Evolutionary conservation across 257 asterid species (phyloP), one percentile per base, ranked within the genome.

Genomic region (Pogostemon cablin): DNA sequence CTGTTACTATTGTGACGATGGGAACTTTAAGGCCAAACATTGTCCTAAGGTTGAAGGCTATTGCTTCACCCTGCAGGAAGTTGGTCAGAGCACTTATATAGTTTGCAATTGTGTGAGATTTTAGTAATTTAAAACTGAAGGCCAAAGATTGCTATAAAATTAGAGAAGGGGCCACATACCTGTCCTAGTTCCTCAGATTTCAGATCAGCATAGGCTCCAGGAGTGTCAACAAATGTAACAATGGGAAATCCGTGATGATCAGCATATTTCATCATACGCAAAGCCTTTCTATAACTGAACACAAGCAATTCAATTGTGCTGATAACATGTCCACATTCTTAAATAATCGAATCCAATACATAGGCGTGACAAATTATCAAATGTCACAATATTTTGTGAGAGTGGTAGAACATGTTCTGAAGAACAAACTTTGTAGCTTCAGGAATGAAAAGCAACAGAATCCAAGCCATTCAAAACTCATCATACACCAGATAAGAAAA

Each of bases 11-110:
- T 11, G 90, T 60, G 72, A 85, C 65, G 47, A 82, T 70, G 4
- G 87, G 87, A 34, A 85, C 87, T 76, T 81, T 85, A 11, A 85
- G 74, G 52, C 90, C 87, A 65, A 85, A 85, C 90, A 82, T 85
- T n/a, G 80, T 62, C 79, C 90, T 78, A 69, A 85, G 68, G 61
- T 85, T 85, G 9, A 78, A 72, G 58, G 90, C 90, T 71, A 82
- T 85, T 43, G 90, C 86, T 79, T 82, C 87, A 50, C 90, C 90
- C 86, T 85, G 73, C 38, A 79, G 6, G 50, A n/a, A 32, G n/a
- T 72, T n/a, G n/a, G 71, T 38, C 7, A 49, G 32, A 12, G 35
- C 37, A 4, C 12, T 32, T 15, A 25, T 25, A 25, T 25, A 25
- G 32, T 25, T 25, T 25, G 32, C 32, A 25, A 25, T 25, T 25